phyloP scores from a whole-genome alignment of 345 rosid species.

The Noccaea bulbosa region DNA sequence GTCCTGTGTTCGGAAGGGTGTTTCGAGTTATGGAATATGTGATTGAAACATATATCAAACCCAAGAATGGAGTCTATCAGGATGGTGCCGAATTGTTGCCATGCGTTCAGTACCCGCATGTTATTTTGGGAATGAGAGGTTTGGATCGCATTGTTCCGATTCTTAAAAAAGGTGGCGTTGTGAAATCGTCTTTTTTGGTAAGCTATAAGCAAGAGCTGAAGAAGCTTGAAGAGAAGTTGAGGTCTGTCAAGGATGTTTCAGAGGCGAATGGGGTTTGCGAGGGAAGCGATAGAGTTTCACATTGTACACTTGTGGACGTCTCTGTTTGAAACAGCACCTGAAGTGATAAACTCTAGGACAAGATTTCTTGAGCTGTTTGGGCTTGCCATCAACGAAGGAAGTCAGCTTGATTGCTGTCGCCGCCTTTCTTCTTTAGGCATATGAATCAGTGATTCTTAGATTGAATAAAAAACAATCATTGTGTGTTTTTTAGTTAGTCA shows the following conservation, averaged over 20 bases:
- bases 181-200: not conserved
- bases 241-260: not conserved
- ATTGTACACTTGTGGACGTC: not conserved
- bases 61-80: conserved; percentile 1
- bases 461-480: not conserved
- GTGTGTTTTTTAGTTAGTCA: too few species aligned
- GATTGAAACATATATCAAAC: conserved; percentile 12
- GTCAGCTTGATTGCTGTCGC: not conserved
- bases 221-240: not conserved
- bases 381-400: not conserved
- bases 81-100: not conserved
- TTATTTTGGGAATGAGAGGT: not conserved
- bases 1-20: not conserved
- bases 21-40: not conserved
- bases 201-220: not conserved
- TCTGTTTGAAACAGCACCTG: not conserved
- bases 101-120: too few species aligned
- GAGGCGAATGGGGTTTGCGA: conserved; percentile 7
- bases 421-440: not conserved
- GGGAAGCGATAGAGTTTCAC: not conserved
- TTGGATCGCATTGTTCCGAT: not conserved
- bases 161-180: not conserved
- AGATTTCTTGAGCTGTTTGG: not conserved
- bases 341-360: not conserved
- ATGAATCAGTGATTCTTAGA: not conserved